Base-by-base conservation (phyloP, 1,139 yeast genomes). In the Zhuliangozyma blackwelliae region DNA sequence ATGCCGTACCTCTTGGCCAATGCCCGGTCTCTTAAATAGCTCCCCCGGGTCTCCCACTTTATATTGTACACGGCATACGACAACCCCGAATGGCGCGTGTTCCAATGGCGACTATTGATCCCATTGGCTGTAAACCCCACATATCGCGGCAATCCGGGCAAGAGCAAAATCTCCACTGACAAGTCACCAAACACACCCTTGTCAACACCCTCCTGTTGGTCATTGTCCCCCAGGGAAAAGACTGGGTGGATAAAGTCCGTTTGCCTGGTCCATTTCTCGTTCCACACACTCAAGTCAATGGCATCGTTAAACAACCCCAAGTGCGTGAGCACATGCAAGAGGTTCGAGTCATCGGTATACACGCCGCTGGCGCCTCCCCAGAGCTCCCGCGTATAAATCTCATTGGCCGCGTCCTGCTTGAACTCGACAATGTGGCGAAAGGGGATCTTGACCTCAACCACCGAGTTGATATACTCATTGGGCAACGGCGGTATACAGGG, bases 311-410 rank as follows among this genome's bases (percentile, higher is more conserved):
- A 68, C 22, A 82, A 65, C 1, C 96, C 97, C 43, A 77, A 62
- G 52, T 92, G 97, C 43, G 79, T 74, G 41, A 90, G 62, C 0
- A 82, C 84, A 3, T 86, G 71, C 30, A 92, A 72, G 4, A 90
- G 64, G 55, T 92, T 96, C 1, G 95, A 84, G 59, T 92, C 98
- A 57, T 92, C 97, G 1, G 97, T 86, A 58, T 90, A 92, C 3
- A 92, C 68, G 2, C 73, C 74, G 26, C 65, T 53, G 36, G 83
- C 89, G 0, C 96, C 87, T 2, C 98, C 98, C 97, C 97, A 92
- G 2, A 89, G 52, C 38, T 77, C 75, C 30, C 95, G 65, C 86
- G 2, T 86, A 52, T 39, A 75, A 73, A 35, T 94, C 64, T 41
- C 75, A 68, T 28, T 46, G 34, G 13, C 46, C 38, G 12, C 54